A percentile compares a stretch with the other conserved stretches of the same genome.
Evolutionary conservation across 2,329 filamentous ascomycete genomes (phyloP).

Genomic region (Fusarium acutatum): DNA sequence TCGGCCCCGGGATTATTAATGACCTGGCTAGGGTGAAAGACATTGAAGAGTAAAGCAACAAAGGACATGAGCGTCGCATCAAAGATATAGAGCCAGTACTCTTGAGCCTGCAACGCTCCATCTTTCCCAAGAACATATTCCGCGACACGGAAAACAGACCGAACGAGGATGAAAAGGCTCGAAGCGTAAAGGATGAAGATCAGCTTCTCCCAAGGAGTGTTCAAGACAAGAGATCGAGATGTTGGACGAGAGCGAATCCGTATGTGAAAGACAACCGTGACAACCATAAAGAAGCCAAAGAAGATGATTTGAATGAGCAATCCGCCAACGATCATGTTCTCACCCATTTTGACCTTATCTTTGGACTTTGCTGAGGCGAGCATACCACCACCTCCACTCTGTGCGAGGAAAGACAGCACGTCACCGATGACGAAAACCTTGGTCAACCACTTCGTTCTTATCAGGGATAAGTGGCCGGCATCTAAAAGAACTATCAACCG

Average conservation of each 20-base stretch:
- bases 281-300: conserved; percentile 61
- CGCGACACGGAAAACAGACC: conserved; percentile 52
- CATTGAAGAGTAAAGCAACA: conserved; percentile 36
- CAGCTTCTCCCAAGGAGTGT: conserved; percentile 44
- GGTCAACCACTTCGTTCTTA: conserved; percentile 55
- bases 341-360: conserved; percentile 43
- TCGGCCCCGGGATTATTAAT: conserved; percentile 5
- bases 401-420: conserved; percentile 52
- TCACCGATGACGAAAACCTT: conserved; percentile 61
- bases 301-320: conserved; percentile 62
- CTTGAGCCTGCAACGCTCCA: conserved; percentile 45
- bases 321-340: conserved; percentile 60
- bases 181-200: conserved; percentile 36
- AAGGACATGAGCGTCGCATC: conserved; percentile 48
- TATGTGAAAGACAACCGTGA: conserved; percentile 56
- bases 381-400: conserved; percentile 37
- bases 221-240: conserved; percentile 16
- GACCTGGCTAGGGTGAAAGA: conserved; percentile 35
- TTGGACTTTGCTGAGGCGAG: conserved; percentile 38
- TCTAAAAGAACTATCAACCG: conserved; percentile 49
- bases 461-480: conserved; percentile 51
- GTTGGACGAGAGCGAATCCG: conserved; percentile 30
- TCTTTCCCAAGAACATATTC: conserved; percentile 51
- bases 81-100: conserved; percentile 48
- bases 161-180: conserved; percentile 49